These are phyloP conservation scores for Erysimum cheiri DNA, from an alignment of 441 rosid genomes.

Conservation along the genomic window DNA sequence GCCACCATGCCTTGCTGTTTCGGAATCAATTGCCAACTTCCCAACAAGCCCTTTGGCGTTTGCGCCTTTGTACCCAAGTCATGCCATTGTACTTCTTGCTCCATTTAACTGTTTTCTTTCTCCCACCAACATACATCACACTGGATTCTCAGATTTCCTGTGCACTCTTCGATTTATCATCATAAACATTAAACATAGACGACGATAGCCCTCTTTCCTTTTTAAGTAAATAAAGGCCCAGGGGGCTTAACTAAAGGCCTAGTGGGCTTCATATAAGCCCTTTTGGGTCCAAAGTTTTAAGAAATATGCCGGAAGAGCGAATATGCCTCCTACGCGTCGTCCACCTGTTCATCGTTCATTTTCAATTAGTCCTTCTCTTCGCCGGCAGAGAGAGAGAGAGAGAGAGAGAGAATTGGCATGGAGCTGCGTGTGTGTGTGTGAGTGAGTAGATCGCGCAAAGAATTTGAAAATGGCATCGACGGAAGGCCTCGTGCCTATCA, in stretches of 20 bases:
- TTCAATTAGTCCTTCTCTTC: conserved; percentile 14
- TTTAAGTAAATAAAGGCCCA: conserved; percentile 7
- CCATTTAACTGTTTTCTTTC: conserved; percentile 34
- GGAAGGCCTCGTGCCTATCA: conserved; percentile 87
- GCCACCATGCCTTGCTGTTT: conserved; percentile 76
- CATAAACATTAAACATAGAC: conserved; percentile 11
- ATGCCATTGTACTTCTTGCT: conserved; percentile 67
- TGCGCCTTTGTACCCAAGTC: conserved; percentile 80
- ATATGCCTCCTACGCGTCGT: conserved; percentile 27
- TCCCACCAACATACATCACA: conserved; percentile 1
- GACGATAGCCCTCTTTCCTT: background rate
- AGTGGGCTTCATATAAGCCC: conserved; percentile 13
- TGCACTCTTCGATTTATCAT: conserved; percentile 1
- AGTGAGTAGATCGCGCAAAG: conserved; percentile 39
- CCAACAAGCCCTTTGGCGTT: conserved; percentile 76
- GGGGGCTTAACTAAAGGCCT: conserved; percentile 21
- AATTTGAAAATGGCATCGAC: conserved; percentile 69
- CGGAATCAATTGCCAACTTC: conserved; percentile 74
- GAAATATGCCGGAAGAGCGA: conserved; percentile 27
- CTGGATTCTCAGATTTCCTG: background rate
- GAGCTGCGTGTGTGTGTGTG: conserved; percentile 10
- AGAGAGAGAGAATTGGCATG: background rate
- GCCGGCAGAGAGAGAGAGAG: no score
- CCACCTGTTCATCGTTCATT: background rate
- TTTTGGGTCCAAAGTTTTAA: conserved; percentile 8